A percentile compares a stretch with the other conserved stretches of the same genome.
Conservation (phyloP, 768 basidiomycete genomes). For the Strobilomyces confusus region DNA sequence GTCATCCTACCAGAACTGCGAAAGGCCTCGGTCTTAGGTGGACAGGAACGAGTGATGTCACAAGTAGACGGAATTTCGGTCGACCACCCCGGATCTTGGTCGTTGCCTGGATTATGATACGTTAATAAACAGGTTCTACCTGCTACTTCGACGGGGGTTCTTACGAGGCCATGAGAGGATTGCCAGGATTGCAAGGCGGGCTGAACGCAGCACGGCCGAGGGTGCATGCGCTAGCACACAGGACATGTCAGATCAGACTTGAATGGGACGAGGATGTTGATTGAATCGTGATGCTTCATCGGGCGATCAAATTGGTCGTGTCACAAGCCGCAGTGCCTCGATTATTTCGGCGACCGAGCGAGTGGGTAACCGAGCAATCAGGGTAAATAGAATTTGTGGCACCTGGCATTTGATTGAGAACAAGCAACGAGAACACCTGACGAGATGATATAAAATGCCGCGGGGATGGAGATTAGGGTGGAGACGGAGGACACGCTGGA, state of each 20-base stretch:
- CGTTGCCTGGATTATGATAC: slow-evolving; percentile 1
- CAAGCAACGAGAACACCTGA: slow-evolving; percentile 10
- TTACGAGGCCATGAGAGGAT: slow-evolving; percentile 4
- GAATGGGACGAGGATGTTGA: slow-evolving; percentile 19
- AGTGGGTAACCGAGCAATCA: slow-evolving; percentile 5
- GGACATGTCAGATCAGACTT: slow-evolving; percentile 22
- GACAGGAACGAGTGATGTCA: slow-evolving; percentile 21
- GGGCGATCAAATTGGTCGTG: slow-evolving; percentile 22
- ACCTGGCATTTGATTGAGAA: slow-evolving; percentile 15
- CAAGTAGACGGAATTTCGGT: slow-evolving; percentile 7
- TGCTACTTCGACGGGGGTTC: slow-evolving; percentile 2
- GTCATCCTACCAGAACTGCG: slow-evolving; percentile 9
- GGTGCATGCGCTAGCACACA: slow-evolving; percentile 24
- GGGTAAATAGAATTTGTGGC: slow-evolving; percentile 7
- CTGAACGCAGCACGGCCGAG: slow-evolving; percentile 7
- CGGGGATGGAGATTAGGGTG: slow-evolving; percentile 32
- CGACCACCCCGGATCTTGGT: slow-evolving; percentile 4
- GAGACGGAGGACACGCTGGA: slow-evolving; percentile 30
- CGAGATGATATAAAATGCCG: slow-evolving; percentile 25
- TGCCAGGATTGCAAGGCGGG: background rate
- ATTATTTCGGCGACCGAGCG: slow-evolving; percentile 3
- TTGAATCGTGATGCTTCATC: slow-evolving; percentile 20
- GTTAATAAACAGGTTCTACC: slow-evolving; percentile 5
- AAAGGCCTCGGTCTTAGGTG: slow-evolving; percentile 23
- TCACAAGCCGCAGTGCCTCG: slow-evolving; percentile 24